Percentiles rank a stretch among this genome's conserved stretches.
Conservation (phyloP, 2,329 filamentous ascomycete species). For the Helicocarpus griseus region DNA sequence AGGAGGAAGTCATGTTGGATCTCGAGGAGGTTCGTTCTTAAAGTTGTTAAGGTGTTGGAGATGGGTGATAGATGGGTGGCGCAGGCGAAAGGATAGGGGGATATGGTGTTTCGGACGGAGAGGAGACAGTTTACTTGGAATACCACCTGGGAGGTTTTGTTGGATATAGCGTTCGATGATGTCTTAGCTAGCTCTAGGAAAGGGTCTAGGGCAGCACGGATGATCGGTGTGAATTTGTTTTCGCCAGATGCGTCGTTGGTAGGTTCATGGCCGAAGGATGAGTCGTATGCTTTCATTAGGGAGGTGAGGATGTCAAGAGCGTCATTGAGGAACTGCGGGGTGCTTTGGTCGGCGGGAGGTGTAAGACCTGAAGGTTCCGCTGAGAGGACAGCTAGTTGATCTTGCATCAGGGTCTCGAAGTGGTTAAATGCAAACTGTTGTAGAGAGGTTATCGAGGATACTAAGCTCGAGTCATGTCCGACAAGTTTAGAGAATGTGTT, state of each 20-base stretch:
- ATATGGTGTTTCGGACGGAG: slow-evolving; percentile 29
- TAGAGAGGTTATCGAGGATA: slow-evolving; percentile 58
- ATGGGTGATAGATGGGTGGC: slow-evolving; percentile 46
- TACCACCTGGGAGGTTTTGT: slow-evolving; percentile 37
- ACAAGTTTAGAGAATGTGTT: slow-evolving; percentile 75
- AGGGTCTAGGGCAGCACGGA: slow-evolving; percentile 74
- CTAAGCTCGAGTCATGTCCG: slow-evolving; percentile 56
- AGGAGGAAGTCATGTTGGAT: slow-evolving; percentile 66
- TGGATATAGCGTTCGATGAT: slow-evolving; percentile 33
- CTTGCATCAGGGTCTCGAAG: slow-evolving; percentile 71
- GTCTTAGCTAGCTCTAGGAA: slow-evolving; percentile 61
- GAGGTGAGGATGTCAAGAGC: slow-evolving; percentile 66
- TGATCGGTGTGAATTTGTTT: slow-evolving; percentile 62
- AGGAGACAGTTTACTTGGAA: slow-evolving; percentile 40
- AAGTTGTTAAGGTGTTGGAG: slow-evolving; percentile 43
- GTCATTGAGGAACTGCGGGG: slow-evolving; percentile 71
- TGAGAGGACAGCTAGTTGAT: slow-evolving; percentile 56
- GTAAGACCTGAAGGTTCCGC: slow-evolving; percentile 63
- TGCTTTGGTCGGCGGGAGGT: slow-evolving; percentile 61
- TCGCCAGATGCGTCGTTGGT: slow-evolving; percentile 46
- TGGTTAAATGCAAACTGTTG: slow-evolving; percentile 70
- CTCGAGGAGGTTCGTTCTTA: slow-evolving; percentile 47
- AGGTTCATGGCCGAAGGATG: slow-evolving; percentile 49
- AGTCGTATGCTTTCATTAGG: slow-evolving; percentile 80
- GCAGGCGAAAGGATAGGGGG: slow-evolving; percentile 50